Conservation (phyloP, 768 basidiomycete genomes). For the Rickenella mellea region DNA sequence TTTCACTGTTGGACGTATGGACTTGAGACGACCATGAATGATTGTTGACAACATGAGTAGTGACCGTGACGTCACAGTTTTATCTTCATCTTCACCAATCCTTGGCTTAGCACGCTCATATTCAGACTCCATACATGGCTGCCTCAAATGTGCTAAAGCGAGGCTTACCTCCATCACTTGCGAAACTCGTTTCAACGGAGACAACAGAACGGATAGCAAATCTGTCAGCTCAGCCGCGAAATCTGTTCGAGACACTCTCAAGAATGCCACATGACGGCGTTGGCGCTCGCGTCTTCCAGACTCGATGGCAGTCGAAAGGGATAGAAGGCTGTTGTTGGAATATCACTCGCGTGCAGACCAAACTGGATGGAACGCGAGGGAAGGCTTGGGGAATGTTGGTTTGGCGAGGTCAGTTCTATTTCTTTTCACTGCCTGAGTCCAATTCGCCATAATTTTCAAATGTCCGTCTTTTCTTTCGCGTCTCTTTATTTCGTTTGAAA, state of each 20-base stretch:
- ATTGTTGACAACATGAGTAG: too few species aligned
- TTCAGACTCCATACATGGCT: too few species aligned
- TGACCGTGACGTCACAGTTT: too few species aligned
- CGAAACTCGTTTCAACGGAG: too few species aligned
- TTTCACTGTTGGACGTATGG: too few species aligned
- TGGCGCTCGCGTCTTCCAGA: conserved; percentile 62
- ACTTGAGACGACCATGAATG: too few species aligned
- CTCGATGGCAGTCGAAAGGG: conserved; percentile 62
- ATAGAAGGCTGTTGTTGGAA: conserved; percentile 66
- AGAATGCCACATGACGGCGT: conserved; percentile 58
- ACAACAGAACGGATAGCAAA: too few species aligned
- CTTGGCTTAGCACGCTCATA: too few species aligned
- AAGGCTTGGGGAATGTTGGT: conserved; percentile 76
- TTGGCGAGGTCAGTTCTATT: conserved; percentile 58
- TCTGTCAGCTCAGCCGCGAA: conserved; percentile 47
- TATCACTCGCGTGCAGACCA: conserved; percentile 63
- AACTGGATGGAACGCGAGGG: conserved; percentile 65
- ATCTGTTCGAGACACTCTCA: conserved; percentile 65
- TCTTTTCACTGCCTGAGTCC: background rate
- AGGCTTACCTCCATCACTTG: too few species aligned
- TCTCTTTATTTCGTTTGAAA: background rate
- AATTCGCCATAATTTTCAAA: too few species aligned
- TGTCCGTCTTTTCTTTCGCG: background rate
- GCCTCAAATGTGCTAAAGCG: too few species aligned
- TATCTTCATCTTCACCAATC: too few species aligned